These are phyloP conservation scores for Mycena epipterygia DNA, from an alignment of 768 basidiomycete genomes.

Conservation along the genomic window DNA sequence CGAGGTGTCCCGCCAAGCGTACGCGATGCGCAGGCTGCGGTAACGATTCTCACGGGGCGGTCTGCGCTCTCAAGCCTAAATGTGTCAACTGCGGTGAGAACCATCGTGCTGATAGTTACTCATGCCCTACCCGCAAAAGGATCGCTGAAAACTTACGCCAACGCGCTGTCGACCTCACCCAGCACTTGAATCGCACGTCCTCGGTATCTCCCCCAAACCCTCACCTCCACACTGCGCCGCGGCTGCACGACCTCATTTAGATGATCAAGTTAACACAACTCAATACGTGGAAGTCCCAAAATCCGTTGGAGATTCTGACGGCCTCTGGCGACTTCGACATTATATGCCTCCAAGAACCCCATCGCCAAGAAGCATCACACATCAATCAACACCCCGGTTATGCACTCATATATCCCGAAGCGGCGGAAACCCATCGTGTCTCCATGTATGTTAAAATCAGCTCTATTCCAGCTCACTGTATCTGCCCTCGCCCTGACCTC, in stretches of 20 bases:
- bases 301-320: too few relatives aligned
- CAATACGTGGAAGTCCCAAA: too few relatives aligned
- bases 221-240: too few relatives aligned
- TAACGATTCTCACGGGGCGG: not conserved
- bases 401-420: not conserved
- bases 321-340: not conserved
- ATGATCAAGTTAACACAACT: too few relatives aligned
- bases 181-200: too few relatives aligned
- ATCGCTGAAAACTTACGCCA: too few relatives aligned
- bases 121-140: too few relatives aligned
- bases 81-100: not conserved
- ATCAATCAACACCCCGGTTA: not conserved
- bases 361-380: not conserved
- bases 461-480: not conserved
- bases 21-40: not conserved
- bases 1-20: not conserved
- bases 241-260: too few relatives aligned
- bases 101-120: too few relatives aligned
- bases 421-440: not conserved
- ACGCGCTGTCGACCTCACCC: too few relatives aligned
- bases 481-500: not conserved
- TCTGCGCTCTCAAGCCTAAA: not conserved
- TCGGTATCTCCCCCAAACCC: too few relatives aligned
- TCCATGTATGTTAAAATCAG: not conserved
- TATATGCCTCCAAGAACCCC: not conserved